These are phyloP conservation scores for Lunularia cruciata DNA, from an alignment of 225 moss, liverwort and hornwort genomes.

Conservation along the genomic window DNA sequence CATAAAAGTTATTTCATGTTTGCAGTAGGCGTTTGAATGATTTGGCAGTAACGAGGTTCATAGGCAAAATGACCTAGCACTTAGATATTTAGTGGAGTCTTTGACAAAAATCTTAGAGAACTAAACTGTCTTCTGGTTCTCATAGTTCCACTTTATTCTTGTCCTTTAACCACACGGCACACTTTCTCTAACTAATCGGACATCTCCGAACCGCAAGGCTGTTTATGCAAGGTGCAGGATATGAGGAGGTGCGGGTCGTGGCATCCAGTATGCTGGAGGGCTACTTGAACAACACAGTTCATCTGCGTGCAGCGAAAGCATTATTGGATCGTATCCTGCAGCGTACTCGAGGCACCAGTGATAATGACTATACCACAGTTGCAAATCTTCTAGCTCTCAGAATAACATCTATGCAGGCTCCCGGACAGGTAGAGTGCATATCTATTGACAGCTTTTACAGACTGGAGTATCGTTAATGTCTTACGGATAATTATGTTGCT, in stretches of 20 bases:
- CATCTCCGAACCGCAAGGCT: conserved; percentile 51
- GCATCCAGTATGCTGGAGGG: conserved; percentile 98
- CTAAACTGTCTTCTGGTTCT: no score
- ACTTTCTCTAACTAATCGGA: not conserved
- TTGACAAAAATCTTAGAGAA: no score
- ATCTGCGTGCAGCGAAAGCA: conserved; percentile 86
- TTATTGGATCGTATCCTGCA: conserved; percentile 92
- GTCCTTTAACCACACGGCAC: no score
- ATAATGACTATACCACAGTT: conserved; percentile 91
- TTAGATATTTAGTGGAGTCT: no score
- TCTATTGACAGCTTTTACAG: no score
- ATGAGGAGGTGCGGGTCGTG: conserved; percentile 97
- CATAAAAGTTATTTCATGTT: no score
- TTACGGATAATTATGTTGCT: no score
- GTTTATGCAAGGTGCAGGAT: conserved; percentile 99
- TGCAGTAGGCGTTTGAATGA: no score
- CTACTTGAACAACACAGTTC: conserved; percentile 93
- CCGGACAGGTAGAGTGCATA: conserved; percentile 75
- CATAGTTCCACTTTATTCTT: no score
- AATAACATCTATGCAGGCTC: conserved; percentile 76
- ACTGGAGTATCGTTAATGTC: no score
- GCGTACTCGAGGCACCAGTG: conserved; percentile 89
- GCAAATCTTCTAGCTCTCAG: conserved; percentile 90
- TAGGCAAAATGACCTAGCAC: no score
- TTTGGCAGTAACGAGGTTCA: no score